phyloP scores from a whole-genome alignment of 2,329 filamentous ascomycete genomes.

The Emericellopsis cladophorae region DNA sequence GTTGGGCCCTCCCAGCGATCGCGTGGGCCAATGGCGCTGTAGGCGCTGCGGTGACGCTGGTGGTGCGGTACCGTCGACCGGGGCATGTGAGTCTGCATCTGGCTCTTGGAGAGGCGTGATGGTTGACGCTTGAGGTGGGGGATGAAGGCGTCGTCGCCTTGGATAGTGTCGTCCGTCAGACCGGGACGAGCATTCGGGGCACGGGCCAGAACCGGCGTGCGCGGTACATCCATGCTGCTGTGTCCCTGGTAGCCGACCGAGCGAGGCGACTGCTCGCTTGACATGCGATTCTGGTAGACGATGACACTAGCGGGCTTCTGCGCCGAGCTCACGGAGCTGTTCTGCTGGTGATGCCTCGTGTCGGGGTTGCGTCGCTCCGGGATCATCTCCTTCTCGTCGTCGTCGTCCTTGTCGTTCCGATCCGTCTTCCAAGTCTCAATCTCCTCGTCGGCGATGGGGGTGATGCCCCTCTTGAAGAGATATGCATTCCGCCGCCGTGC shows the following conservation, averaged over 20 bases:
- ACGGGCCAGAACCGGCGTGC: conserved; percentile 39
- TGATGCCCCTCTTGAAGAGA: conserved; percentile 41
- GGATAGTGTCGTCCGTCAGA: conserved; percentile 47
- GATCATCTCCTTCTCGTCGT: conserved; percentile 9
- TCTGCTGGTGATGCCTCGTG: conserved; percentile 13
- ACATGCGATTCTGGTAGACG: conserved; percentile 29
- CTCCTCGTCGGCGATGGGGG: conserved; percentile 52
- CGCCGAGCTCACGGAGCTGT: conserved; percentile 17
- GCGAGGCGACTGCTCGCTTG: conserved; percentile 15
- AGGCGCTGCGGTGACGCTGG: conserved; percentile 1
- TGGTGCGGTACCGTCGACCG: not conserved
- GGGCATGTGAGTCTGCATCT: not conserved
- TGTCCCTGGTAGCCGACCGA: conserved; percentile 20
- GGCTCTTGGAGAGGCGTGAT: conserved; percentile 38
- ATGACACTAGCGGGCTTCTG: conserved; percentile 40
- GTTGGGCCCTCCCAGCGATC: conserved; percentile 25
- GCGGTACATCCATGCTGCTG: conserved; percentile 29
- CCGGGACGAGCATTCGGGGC: conserved; percentile 51
- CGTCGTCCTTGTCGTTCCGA: conserved; percentile 21
- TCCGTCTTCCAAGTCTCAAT: conserved; percentile 50
- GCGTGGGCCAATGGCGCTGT: conserved; percentile 10
- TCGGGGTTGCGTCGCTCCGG: conserved; percentile 4
- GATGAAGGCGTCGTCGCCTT: conserved; percentile 48
- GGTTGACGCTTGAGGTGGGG: conserved; percentile 36
- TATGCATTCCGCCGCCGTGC: conserved; percentile 19